A percentile compares a stretch with the other conserved stretches of the same genome.
Conservation (phyloP, 129 eudicot genomes). For the Lonicera japonica region DNA sequence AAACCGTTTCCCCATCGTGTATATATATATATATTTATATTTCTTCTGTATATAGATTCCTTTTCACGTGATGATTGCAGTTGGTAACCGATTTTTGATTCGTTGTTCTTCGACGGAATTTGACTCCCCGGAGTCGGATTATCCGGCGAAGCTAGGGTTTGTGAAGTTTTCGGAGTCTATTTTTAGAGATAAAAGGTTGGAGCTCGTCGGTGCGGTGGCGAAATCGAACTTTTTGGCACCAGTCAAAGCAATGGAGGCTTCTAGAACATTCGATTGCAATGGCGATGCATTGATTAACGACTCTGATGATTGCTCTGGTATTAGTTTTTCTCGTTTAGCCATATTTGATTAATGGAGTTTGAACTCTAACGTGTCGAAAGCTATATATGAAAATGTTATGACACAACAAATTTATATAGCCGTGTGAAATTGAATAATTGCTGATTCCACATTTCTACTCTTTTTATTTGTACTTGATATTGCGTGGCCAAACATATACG, state of each 20-base stretch:
- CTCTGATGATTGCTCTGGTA: conserved; percentile 31
- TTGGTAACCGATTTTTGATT: background rate
- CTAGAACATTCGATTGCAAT: conserved; percentile 27
- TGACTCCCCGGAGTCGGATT: conserved; percentile 2
- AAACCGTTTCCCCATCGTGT: background rate
- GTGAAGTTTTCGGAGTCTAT: background rate
- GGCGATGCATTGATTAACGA: conserved; percentile 11
- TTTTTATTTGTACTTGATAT: background rate
- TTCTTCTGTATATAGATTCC: too few relatives aligned
- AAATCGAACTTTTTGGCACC: conserved; percentile 41
- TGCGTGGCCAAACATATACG: too few relatives aligned
- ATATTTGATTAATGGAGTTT: background rate
- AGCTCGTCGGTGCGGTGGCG: conserved; percentile 2
- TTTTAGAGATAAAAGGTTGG: background rate
- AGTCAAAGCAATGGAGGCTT: conserved; percentile 41
- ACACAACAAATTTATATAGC: background rate
- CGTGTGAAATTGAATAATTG: background rate
- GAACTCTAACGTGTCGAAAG: background rate
- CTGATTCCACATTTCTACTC: background rate
- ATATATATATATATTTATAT: too few relatives aligned
- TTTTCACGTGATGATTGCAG: conserved; percentile 12
- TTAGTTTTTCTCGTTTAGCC: background rate
- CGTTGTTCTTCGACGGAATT: background rate
- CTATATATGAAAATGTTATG: too few relatives aligned
- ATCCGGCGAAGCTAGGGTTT: conserved; percentile 10